Conservation (phyloP, 2,329 filamentous ascomycete species). For the Alternaria sp. region DNA sequence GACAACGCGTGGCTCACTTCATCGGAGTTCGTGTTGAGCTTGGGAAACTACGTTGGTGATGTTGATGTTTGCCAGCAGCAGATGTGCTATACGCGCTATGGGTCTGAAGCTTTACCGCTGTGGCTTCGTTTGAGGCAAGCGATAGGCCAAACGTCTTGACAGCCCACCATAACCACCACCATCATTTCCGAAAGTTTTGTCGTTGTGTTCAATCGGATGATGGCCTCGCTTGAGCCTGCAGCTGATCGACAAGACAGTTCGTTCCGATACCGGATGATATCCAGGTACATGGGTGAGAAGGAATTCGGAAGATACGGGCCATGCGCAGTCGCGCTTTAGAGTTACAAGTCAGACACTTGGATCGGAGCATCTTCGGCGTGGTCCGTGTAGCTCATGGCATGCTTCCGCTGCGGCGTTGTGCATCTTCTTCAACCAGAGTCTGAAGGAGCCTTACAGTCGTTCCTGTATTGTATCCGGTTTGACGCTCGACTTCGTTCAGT, state of each 20-base stretch:
- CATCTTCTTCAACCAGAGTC: conserved; percentile 30
- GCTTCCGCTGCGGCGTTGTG: neutral
- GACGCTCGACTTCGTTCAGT: conserved; percentile 41
- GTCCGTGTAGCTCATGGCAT: neutral
- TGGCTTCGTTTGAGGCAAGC: conserved; percentile 2
- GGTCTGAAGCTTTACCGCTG: neutral
- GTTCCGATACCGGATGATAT: neutral
- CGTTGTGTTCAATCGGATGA: neutral
- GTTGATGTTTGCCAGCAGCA: neutral
- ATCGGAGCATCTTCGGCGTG: neutral
- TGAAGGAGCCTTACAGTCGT: conserved; percentile 41
- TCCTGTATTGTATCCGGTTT: conserved; percentile 44
- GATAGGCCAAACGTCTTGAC: neutral
- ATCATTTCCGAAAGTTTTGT: neutral
- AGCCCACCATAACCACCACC: neutral
- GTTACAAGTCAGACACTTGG: neutral
- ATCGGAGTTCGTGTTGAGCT: neutral
- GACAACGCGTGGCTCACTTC: neutral
- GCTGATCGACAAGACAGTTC: neutral
- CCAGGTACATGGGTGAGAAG: neutral
- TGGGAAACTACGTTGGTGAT: neutral
- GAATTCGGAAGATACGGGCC: neutral
- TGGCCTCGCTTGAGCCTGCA: neutral
- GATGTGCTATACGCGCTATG: conserved; percentile 6
- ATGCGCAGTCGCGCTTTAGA: neutral